These are phyloP conservation scores for Sporisorium iseilematis-ciliati DNA, from an alignment of 1,284 basidiomycete genomes.

Conservation along the genomic window DNA sequence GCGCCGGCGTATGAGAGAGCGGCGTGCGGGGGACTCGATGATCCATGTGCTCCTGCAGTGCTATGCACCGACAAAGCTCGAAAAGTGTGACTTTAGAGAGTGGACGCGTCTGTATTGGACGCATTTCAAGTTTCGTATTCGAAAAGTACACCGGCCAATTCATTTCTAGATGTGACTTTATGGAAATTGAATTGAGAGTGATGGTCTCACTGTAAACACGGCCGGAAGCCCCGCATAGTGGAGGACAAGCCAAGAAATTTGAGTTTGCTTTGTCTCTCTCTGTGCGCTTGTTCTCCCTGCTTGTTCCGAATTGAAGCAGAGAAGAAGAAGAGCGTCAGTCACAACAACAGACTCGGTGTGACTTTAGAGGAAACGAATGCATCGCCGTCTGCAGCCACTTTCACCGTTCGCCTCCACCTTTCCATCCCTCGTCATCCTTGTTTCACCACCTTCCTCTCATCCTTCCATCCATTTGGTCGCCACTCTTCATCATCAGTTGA, in stretches of 20 bases:
- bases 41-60: background rate
- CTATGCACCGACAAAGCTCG: background rate
- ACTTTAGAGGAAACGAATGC: background rate
- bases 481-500: conserved; percentile 2
- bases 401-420: conserved; percentile 2
- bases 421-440: background rate
- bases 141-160: background rate
- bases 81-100: conserved; percentile 11
- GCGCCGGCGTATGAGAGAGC: no score
- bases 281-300: conserved; percentile 21
- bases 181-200: conserved; percentile 11
- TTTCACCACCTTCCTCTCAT: background rate
- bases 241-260: conserved; percentile 10
- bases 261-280: background rate
- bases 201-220: conserved; percentile 28
- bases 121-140: background rate
- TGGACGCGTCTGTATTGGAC: conserved; percentile 8
- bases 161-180: conserved; percentile 4
- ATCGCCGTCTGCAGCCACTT: no score
- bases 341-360: conserved; percentile 3
- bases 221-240: conserved; percentile 15
- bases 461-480: conserved; percentile 9
- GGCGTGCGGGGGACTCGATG: no score
- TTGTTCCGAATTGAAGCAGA: conserved; percentile 18
- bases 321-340: background rate